phyloP scores from a whole-genome alignment of 495 filamentous ascomycete species.

The Melanomma pulvis-pyrius region DNA sequence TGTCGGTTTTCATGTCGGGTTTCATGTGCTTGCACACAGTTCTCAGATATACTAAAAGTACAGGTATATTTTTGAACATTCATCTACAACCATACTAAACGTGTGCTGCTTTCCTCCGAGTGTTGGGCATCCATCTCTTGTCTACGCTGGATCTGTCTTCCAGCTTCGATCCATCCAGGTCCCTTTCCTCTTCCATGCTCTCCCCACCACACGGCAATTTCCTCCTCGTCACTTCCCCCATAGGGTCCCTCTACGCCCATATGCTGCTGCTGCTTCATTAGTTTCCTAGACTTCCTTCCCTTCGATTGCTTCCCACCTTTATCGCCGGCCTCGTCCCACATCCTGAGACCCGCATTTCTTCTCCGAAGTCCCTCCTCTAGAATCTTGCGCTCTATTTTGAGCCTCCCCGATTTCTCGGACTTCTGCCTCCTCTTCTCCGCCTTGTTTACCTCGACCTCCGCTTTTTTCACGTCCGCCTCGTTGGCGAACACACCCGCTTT shows the following conservation, averaged over 20 bases:
- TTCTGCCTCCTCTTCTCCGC: slow-evolving; percentile 50
- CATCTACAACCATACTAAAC: too few relatives aligned
- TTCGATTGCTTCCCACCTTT: not conserved
- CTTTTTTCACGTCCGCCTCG: not conserved
- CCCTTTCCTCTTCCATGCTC: not conserved
- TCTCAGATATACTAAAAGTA: too few relatives aligned
- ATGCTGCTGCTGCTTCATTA: not conserved
- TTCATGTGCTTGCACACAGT: too few relatives aligned
- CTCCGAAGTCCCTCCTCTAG: not conserved
- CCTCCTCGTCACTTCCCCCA: too few relatives aligned
- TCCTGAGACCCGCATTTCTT: not conserved
- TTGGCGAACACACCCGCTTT: not conserved
- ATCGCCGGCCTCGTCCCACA: not conserved
- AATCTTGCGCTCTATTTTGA: not conserved
- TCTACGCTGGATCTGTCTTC: too few relatives aligned
- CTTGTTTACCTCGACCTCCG: slow-evolving; percentile 4
- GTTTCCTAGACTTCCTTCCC: not conserved
- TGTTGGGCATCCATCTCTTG: too few relatives aligned
- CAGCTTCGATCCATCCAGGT: not conserved
- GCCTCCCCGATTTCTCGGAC: slow-evolving; percentile 50
- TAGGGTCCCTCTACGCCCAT: too few relatives aligned
- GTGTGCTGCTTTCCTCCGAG: too few relatives aligned
- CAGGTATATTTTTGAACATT: too few relatives aligned
- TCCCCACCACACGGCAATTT: not conserved
- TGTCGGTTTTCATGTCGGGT: too few relatives aligned